Conservation (phyloP, 805 yeast species). For the Candida hispaniensis region DNA sequence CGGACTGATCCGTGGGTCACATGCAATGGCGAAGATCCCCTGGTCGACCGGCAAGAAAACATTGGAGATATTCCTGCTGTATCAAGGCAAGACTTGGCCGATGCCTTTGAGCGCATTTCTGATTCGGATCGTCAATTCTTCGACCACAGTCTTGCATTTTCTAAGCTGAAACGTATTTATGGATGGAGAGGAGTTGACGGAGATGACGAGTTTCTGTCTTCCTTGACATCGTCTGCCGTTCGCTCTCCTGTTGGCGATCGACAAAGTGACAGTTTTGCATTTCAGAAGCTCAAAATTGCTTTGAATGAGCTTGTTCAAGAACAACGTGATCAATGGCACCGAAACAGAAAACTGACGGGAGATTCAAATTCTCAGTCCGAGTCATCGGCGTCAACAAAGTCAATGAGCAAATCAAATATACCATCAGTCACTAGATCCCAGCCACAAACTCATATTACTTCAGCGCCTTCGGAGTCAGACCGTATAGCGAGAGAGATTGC, state of each 20-base stretch:
- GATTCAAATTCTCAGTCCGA: too few relatives aligned
- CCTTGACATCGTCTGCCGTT: slow-evolving; percentile 7
- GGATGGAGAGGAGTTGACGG: slow-evolving; percentile 27
- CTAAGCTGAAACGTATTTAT: slow-evolving; percentile 24
- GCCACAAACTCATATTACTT: too few relatives aligned
- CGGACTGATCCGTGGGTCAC: slow-evolving; percentile 64
- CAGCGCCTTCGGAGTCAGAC: too few relatives aligned
- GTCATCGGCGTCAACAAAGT: too few relatives aligned
- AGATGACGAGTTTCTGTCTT: slow-evolving; percentile 11
- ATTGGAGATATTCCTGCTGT: slow-evolving; percentile 25
- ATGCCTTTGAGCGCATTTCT: slow-evolving; percentile 30
- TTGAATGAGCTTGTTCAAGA: slow-evolving; percentile 26
- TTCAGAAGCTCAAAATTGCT: slow-evolving; percentile 27
- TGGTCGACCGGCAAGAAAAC: slow-evolving; percentile 31
- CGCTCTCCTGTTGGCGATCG: slow-evolving; percentile 9
- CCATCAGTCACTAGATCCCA: too few relatives aligned
- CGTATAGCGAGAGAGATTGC: too few relatives aligned
- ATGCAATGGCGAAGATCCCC: slow-evolving; percentile 26
- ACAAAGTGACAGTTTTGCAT: slow-evolving; percentile 18
- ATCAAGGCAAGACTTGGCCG: slow-evolving; percentile 30
- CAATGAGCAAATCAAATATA: too few relatives aligned
- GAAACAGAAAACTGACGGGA: too few relatives aligned
- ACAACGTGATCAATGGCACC: too few relatives aligned
- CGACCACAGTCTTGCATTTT: slow-evolving; percentile 19
- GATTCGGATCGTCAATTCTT: slow-evolving; percentile 18